Base-by-base conservation (phyloP, 1,284 basidiomycete species). In the Apiotrichum sp. region DNA sequence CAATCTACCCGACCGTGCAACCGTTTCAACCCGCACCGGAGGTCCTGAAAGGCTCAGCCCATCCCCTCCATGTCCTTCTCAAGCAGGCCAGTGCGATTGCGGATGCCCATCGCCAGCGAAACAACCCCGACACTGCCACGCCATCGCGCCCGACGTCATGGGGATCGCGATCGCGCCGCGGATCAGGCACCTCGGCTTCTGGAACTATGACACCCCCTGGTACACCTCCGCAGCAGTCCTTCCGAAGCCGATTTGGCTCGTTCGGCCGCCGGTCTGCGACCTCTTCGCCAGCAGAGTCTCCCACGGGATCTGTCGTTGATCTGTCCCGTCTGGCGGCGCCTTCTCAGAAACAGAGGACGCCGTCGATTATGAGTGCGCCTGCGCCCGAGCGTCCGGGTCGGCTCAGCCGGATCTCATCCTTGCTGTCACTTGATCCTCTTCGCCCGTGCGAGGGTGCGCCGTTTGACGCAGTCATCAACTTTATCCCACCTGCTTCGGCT, bases 381-480 rank as follows among this genome's bases (percentile, higher is more conserved):
- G 33, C 14, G n/a, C 48, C 14, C 7, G 54, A 55, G 22, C 55
- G 55, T 35, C 44, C 45, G 8, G 7, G 34, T 13, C 40, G 39
- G 6, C 43, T 49, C n/a, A 38, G 43, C 11, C 54, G 59, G n/a
- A 34, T 56, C n/a, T 46, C 51, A 6, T 53, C 56, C 8, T 31
- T 61, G 34, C 47, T 61, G 41, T 47, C 39, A 22, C 13, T 39
- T 14, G 36, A 48, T 14, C 33, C 47, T 34, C 43, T 43, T 3
- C 32, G 43, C 6, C 44, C 45, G 38, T 44, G 32, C 46, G 56
- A 61, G 29, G 59, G 59, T 29, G 46, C 59, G 4, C 53, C 59
- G 0, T 65, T 73, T 47, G 71, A 73, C 52, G 68, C 66, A 1
- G 62, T 72, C 14, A 53, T 73, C 62, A 68, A 73, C 61, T 69